Conservation (phyloP, 2,329 filamentous ascomycete species). For the Emergomyces pasteurianus region DNA sequence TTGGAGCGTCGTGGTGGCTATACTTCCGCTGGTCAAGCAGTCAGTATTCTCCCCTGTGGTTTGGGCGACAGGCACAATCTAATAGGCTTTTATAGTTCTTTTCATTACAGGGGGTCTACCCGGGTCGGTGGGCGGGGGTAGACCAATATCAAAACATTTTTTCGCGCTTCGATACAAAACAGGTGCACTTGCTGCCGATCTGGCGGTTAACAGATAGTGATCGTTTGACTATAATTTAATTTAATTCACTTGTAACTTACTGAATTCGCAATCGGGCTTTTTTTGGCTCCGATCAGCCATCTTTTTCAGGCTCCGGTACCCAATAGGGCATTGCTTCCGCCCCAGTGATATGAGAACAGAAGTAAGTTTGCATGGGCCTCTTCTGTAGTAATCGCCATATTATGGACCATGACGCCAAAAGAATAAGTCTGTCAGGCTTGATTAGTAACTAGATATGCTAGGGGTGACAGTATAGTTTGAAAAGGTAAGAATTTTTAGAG, state of each 20-base stretch:
- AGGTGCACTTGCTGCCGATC: background rate
- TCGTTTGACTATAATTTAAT: background rate
- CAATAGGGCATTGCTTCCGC: background rate
- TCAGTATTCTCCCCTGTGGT: background rate
- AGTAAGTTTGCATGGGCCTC: background rate
- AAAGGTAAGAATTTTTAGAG: no score
- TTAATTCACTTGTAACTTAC: background rate
- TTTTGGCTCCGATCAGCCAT: background rate
- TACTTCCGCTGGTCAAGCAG: background rate
- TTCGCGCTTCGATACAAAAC: background rate
- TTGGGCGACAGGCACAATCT: background rate
- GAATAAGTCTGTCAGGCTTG: no score
- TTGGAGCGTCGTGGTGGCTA: background rate
- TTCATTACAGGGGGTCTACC: background rate
- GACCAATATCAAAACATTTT: background rate
- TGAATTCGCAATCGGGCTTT: background rate
- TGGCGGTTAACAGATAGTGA: background rate
- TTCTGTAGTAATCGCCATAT: no score
- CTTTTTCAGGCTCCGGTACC: background rate
- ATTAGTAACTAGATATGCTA: no score
- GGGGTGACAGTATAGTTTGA: no score
- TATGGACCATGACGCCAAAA: no score
- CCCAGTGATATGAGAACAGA: background rate
- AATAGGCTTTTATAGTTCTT: background rate
- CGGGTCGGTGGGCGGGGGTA: constrained; percentile 2